phyloP scores from a whole-genome alignment of 2,329 filamentous ascomycete species.

The Venturia oleaginea region DNA sequence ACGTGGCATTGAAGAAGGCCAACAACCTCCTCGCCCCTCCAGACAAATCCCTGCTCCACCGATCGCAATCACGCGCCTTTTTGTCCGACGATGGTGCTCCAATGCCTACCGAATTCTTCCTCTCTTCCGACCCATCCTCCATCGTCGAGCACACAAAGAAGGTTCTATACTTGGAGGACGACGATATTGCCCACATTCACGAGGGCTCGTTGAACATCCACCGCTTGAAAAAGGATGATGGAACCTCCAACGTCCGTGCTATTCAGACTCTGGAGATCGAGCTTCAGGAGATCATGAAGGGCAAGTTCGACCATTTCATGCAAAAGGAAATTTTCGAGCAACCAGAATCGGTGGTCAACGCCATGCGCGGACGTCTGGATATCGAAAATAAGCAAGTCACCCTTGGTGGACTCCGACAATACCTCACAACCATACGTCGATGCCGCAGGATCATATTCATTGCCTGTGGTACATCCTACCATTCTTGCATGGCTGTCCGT shows the following conservation, averaged over 20 bases:
- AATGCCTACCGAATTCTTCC: constrained; percentile 98
- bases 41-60: constrained; percentile 96
- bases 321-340: constrained; percentile 99
- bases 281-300: constrained; percentile 99
- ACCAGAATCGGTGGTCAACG: constrained; percentile 98
- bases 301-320: constrained; percentile 99
- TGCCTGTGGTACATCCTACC: constrained; percentile 94
- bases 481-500: constrained; percentile 99
- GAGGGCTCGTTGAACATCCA: constrained; percentile 99
- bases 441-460: constrained; percentile 98
- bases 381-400: constrained; percentile 89
- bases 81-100: constrained; percentile 97
- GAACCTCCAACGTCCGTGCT: constrained; percentile 90
- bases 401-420: constrained; percentile 88
- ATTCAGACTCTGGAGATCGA: constrained; percentile 99
- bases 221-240: constrained; percentile 92
- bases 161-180: constrained; percentile 98
- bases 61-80: constrained; percentile 96
- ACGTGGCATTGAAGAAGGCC: constrained; percentile 85
- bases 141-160: constrained; percentile 99
- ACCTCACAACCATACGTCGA: constrained; percentile 91
- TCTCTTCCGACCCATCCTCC: constrained; percentile 95
- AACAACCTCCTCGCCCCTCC: constrained; percentile 63
- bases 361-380: constrained; percentile 97
- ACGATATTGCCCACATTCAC: constrained; percentile 99